Percentiles rank a stretch among this genome's conserved stretches.
Evolutionary conservation across 805 yeast species (phyloP).

Genomic region (Jamesozyma rosinii): DNA sequence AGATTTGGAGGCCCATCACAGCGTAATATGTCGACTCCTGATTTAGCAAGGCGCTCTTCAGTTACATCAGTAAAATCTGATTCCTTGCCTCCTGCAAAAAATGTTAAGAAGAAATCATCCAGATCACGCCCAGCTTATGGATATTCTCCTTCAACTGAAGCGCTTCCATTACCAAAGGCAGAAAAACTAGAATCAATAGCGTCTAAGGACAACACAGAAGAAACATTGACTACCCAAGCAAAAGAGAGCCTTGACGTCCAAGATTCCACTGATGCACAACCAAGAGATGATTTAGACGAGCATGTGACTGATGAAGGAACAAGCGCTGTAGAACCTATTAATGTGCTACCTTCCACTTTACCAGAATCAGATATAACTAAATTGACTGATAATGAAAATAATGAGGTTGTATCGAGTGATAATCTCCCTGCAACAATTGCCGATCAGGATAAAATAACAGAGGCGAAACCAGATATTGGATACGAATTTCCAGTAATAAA

Average conservation of each 20-base stretch:
- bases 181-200: neutral
- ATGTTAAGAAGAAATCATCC: neutral
- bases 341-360: neutral
- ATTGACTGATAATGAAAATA: neutral
- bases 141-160: neutral
- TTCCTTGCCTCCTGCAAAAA: constrained; percentile 20
- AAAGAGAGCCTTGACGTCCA: neutral
- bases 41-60: constrained; percentile 13
- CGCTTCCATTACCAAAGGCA: neutral
- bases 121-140: neutral
- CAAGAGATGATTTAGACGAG: neutral
- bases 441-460: neutral
- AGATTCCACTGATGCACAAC: neutral
- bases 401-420: neutral
- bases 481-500: neutral
- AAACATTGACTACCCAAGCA: neutral
- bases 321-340: neutral
- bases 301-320: neutral
- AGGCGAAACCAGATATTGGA: neutral
- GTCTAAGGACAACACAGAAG: neutral
- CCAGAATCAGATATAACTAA: neutral
- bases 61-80: constrained; percentile 6
- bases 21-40: constrained; percentile 8
- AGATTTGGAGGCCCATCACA: neutral
- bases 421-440: neutral